Evolutionary conservation across 148 eudicot species (phyloP).

Genomic region (Talinum fruticosum): DNA sequence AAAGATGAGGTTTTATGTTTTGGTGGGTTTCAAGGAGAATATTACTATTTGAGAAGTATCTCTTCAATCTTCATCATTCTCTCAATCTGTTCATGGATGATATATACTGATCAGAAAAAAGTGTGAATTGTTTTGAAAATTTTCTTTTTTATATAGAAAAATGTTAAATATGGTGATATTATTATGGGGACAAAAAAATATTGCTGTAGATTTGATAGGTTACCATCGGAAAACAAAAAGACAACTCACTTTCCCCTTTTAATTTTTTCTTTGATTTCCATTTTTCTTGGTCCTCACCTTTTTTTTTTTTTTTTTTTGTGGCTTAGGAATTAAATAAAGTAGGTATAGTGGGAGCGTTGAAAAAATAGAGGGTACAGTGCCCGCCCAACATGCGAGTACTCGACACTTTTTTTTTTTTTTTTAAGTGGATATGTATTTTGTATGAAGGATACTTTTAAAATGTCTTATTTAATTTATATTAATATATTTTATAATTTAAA

Average conservation of each 20-base stretch:
- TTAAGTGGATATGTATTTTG: too few species aligned
- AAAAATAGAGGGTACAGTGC: not conserved
- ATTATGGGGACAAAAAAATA: not conserved
- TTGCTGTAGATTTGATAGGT: conserved; percentile 26
- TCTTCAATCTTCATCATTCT: not conserved
- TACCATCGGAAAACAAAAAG: conserved; percentile 11
- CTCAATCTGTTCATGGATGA: not conserved
- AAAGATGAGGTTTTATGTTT: conserved; percentile 11
- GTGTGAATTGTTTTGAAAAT: not conserved
- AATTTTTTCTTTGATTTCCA: not conserved
- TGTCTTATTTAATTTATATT: too few species aligned
- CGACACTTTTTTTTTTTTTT: too few species aligned
- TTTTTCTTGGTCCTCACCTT: not conserved
- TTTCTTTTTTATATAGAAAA: not conserved
- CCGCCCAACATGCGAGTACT: too few species aligned
- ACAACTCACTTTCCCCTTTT: conserved; percentile 12
- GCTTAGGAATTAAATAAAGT: not conserved
- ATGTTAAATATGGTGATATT: not conserved
- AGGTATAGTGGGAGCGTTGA: conserved; percentile 1
- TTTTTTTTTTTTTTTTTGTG: not conserved
- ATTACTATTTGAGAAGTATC: conserved; percentile 7
- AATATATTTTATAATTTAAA: too few species aligned
- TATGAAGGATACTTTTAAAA: too few species aligned
- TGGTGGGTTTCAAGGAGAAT: conserved; percentile 7
- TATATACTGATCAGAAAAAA: not conserved